Conservation (phyloP, 768 basidiomycete genomes). For the Pleurotus salmoneostramineus region DNA sequence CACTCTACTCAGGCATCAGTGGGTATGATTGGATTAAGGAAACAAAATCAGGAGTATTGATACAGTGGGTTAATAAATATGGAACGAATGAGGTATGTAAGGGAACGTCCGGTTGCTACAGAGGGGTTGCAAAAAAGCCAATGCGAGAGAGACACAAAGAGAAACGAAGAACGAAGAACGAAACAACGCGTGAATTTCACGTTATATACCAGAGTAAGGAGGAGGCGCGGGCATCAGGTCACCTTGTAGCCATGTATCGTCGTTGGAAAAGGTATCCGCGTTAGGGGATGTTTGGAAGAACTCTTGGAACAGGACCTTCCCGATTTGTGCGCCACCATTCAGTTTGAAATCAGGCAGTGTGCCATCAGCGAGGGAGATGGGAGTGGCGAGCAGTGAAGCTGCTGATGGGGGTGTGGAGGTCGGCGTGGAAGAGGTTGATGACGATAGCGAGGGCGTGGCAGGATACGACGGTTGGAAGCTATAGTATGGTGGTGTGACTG, state of each 20-base stretch:
- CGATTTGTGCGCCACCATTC: neutral
- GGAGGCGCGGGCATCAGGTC: neutral
- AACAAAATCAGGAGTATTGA: neutral
- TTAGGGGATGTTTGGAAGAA: neutral
- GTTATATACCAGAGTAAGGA: neutral
- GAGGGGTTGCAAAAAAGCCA: neutral
- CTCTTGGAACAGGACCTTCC: neutral
- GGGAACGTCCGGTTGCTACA: neutral
- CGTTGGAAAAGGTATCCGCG: neutral
- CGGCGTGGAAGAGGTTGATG: slow-evolving; percentile 8
- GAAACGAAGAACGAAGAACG: neutral
- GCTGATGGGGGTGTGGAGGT: slow-evolving; percentile 6
- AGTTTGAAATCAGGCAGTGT: neutral
- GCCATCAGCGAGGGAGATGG: slow-evolving; percentile 6
- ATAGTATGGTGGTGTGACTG: neutral
- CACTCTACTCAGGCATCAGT: too few species aligned
- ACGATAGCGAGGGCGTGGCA: slow-evolving; percentile 3
- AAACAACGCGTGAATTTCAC: neutral
- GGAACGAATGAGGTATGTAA: neutral
- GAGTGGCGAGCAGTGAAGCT: neutral
- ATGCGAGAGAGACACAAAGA: neutral
- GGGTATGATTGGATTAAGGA: neutral
- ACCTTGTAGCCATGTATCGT: neutral
- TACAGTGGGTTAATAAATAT: neutral
- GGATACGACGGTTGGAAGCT: neutral